These are phyloP conservation scores for Metschnikowia sp. DNA, from an alignment of 805 yeast genomes.

Conservation along the genomic window DNA sequence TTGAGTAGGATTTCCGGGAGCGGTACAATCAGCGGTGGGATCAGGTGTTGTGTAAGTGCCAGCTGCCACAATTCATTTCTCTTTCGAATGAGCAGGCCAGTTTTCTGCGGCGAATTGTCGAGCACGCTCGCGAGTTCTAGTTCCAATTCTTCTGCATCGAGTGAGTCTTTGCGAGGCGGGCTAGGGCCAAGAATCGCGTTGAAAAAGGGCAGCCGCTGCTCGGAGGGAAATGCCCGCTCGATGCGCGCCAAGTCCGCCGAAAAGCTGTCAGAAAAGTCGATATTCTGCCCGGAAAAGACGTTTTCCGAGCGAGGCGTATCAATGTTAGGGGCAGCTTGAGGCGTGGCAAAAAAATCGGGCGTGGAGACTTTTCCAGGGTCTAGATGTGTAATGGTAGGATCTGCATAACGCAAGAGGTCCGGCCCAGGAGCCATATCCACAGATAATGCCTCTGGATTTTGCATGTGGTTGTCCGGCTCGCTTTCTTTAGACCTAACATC, in stretches of 20 bases:
- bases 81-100: not conserved
- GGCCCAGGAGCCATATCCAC: too few species aligned
- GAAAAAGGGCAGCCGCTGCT: slow-evolving; percentile 5
- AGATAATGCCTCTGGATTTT: too few species aligned
- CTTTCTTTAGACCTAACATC: too few species aligned
- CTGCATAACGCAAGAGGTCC: too few species aligned
- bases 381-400: too few species aligned
- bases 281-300: not conserved
- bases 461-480: too few species aligned
- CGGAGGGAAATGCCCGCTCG: slow-evolving; percentile 9
- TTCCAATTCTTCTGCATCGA: not conserved
- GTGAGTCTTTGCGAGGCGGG: not conserved
- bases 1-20: slow-evolving; percentile 58
- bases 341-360: slow-evolving; percentile 1
- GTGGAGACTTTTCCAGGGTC: not conserved
- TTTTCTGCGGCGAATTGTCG: not conserved
- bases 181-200: not conserved
- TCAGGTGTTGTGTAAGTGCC: slow-evolving; percentile 9
- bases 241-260: slow-evolving; percentile 12
- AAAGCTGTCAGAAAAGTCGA: slow-evolving; percentile 4
- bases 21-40: slow-evolving; percentile 32
- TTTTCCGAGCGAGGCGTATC: slow-evolving; percentile 1
- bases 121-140: not conserved
- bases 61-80: not conserved
- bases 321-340: not conserved